Conservation (phyloP, 257 asterid species). For the Ehretia macrophylla region DNA sequence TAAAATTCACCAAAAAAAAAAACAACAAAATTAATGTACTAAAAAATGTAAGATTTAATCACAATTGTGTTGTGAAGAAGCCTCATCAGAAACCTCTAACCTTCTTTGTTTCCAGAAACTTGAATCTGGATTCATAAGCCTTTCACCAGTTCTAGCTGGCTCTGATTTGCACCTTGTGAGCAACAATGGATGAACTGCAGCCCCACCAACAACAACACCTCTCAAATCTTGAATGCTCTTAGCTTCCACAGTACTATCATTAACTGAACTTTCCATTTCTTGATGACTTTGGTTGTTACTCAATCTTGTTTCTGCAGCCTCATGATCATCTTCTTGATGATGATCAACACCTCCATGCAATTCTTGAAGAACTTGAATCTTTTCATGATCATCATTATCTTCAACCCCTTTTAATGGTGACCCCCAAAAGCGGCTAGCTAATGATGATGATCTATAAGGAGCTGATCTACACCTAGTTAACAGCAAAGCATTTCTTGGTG, state of each 20-base stretch:
- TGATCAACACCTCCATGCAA: neutral
- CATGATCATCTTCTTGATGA: no score
- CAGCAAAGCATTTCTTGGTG: conserved; percentile 64
- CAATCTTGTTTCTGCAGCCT: conserved; percentile 23
- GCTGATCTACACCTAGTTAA: conserved; percentile 95
- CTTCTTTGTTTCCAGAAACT: neutral
- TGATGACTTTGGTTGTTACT: conserved; percentile 15
- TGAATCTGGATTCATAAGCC: conserved; percentile 27
- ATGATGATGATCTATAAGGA: conserved; percentile 86
- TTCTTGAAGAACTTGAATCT: neutral
- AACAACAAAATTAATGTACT: no score
- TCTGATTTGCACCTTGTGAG: conserved; percentile 86
- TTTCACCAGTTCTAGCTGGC: conserved; percentile 72
- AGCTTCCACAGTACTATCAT: conserved; percentile 1
- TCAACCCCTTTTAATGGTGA: conserved; percentile 33
- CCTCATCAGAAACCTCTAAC: conserved; percentile 15
- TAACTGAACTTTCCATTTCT: conserved; percentile 9
- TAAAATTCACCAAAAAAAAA: no score
- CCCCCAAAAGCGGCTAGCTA: conserved; percentile 70
- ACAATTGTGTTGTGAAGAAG: no score
- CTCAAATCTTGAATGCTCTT: conserved; percentile 24
- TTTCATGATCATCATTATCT: conserved; percentile 7
- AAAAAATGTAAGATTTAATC: no score
- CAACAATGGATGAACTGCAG: conserved; percentile 48
- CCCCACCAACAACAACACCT: conserved; percentile 6